Evolutionary conservation across 73 alveolate species (phyloP).

Genomic region (Paramecium sonneborni): DNA sequence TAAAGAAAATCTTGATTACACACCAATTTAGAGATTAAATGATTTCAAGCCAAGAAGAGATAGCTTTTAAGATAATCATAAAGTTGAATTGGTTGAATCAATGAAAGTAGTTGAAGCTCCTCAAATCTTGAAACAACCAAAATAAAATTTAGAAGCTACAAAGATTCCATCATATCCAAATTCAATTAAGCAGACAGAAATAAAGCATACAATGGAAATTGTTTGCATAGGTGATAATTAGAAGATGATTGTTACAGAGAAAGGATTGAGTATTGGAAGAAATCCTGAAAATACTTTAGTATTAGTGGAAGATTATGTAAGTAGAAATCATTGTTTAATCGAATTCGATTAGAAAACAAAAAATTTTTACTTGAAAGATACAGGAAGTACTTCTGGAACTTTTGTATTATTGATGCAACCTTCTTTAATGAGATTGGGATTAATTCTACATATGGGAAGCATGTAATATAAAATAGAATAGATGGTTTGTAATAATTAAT

Average conservation of each 20-base stretch:
- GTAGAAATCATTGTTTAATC: constrained; percentile 38
- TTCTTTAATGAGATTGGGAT: not conserved
- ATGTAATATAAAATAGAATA: constrained; percentile 41
- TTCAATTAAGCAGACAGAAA: not conserved
- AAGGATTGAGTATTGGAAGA: constrained; percentile 40
- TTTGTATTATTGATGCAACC: not conserved
- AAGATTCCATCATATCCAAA: not conserved
- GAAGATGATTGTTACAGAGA: not conserved
- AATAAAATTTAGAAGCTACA: not conserved
- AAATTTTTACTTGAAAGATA: constrained; percentile 10
- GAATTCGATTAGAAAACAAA: not conserved
- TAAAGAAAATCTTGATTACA: constrained; percentile 33
- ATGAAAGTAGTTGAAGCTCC: constrained; percentile 58
- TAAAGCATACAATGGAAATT: not conserved
- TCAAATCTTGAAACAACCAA: not conserved
- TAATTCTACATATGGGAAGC: constrained; percentile 50
- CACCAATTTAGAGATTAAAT: constrained; percentile 24
- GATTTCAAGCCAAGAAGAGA: constrained; percentile 11
- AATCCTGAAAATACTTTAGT: not conserved
- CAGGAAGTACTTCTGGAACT: constrained; percentile 56
- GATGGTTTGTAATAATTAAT: not conserved
- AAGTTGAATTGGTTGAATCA: constrained; percentile 51
- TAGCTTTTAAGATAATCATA: not conserved
- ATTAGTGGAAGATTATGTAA: constrained; percentile 26
- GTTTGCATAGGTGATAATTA: constrained; percentile 24